Base-by-base conservation (phyloP, 2,329 filamentous ascomycete genomes). In the Exophiala dermatitidis region DNA sequence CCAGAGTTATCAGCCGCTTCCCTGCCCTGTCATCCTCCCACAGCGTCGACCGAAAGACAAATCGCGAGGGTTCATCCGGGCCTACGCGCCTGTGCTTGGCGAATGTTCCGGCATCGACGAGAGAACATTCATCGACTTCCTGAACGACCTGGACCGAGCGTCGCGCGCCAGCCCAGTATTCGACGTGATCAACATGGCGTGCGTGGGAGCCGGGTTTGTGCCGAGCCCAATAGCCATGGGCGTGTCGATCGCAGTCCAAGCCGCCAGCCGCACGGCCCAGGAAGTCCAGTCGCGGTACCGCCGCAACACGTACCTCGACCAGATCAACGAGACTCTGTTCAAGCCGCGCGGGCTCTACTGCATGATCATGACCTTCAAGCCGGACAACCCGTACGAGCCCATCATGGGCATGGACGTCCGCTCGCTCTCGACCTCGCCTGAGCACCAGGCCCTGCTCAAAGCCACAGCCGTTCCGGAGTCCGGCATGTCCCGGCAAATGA, bases 241-340 rank as follows among this genome's bases (percentile, higher is more conserved):
- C 28, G 55, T 60, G 31, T 49, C 50, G 12, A 60, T 51, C n/a
- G 53, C 55, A 5, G 55, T 62, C 2, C 52, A 56, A 29, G 55
- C 54, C 28, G 50, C 53, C 33, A 53, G 41, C 48, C 28, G 33
- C 12, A 54, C 55, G 4, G 58, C 43, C n/a, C 30, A 54, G 45
- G 57, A 58, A 42, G 29, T 60, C n/a, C 59, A 58, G 43, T 45
- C 53, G 8, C 68, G 60, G 38, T 46, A 59, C 37, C 67, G 71
- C 40, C 72, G 75, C 0, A 82, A 81, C 60, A 67, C 63, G 0
- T 83, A 80, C 62, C 71, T 84, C 10, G 74, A 81, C 58, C 66
- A 70, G 34, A 72, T 81, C 60, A 84, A 83, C 60, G 69, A 74
- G 5, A 70, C 77, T 2, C 74, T 81, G 54, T 84, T 84, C 64